These are phyloP conservation scores for Stipa capillata DNA, from an alignment of 176 grass and related monocot species.

Conservation along the genomic window DNA sequence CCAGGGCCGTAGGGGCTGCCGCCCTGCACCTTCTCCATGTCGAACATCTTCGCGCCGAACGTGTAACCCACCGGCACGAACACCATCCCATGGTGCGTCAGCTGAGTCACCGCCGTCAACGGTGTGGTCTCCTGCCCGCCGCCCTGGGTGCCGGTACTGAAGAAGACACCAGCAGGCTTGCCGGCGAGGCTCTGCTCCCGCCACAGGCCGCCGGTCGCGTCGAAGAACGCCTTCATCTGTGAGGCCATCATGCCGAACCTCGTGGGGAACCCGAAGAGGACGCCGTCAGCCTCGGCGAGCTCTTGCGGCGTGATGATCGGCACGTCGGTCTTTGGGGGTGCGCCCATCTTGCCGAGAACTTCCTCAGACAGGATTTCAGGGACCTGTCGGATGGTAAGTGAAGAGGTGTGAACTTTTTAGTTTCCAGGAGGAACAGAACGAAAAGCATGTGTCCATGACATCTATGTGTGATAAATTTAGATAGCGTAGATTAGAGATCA, in stretches of 20 bases:
- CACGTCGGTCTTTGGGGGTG: constrained; percentile 41
- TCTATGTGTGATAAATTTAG: neutral
- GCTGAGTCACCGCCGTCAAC: constrained; percentile 62
- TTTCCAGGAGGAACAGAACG: neutral
- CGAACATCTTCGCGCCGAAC: constrained; percentile 67
- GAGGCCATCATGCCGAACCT: constrained; percentile 53
- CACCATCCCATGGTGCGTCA: constrained; percentile 76
- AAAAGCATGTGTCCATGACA: neutral
- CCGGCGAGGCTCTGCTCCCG: constrained; percentile 49
- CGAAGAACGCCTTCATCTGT: constrained; percentile 52
- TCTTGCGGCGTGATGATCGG: constrained; percentile 34
- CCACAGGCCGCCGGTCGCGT: constrained; percentile 36
- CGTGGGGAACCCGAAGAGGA: constrained; percentile 50
- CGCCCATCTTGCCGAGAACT: constrained; percentile 63
- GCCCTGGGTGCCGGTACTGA: constrained; percentile 45
- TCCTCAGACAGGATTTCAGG: constrained; percentile 42
- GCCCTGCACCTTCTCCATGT: constrained; percentile 56
- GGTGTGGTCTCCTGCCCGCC: constrained; percentile 52
- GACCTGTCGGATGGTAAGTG: constrained; percentile 14
- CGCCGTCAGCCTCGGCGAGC: constrained; percentile 38
- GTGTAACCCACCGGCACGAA: constrained; percentile 73
- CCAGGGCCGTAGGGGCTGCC: constrained; percentile 60
- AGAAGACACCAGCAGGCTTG: constrained; percentile 49
- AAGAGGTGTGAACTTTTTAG: neutral
- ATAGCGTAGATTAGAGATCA: neutral